Conservation (phyloP, 495 filamentous ascomycete genomes). For the Podospora fimiseda region DNA sequence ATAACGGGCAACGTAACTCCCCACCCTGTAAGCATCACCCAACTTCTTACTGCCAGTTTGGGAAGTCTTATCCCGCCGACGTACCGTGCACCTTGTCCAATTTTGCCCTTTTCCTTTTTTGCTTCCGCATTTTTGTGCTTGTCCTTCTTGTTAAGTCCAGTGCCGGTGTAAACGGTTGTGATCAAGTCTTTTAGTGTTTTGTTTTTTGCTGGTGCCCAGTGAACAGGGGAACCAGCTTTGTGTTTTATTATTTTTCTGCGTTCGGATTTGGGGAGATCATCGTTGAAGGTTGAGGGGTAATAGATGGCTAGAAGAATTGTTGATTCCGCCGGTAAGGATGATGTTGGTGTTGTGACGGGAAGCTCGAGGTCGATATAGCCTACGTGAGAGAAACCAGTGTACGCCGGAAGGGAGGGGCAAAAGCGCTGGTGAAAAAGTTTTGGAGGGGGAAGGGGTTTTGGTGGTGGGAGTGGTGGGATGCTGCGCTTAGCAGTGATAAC, state of each 20-base stretch:
- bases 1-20: slow-evolving; percentile 54
- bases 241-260: not conserved
- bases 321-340: slow-evolving; percentile 36
- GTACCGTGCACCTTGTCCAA: no score
- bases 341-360: slow-evolving; percentile 43
- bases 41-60: slow-evolving; percentile 33
- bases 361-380: slow-evolving; percentile 61
- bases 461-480: not conserved
- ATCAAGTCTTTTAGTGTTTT: no score
- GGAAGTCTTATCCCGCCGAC: no score
- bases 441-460: slow-evolving; percentile 10
- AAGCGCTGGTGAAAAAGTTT: slow-evolving; percentile 28
- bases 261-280: slow-evolving; percentile 16
- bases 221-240: slow-evolving; percentile 18
- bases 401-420: slow-evolving; percentile 52
- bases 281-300: slow-evolving; percentile 50
- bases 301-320: slow-evolving; percentile 58
- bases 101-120: no score
- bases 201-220: no score
- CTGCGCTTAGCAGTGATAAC: not conserved
- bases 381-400: slow-evolving; percentile 56
- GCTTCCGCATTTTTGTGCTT: no score
- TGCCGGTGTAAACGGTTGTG: no score
- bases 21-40: slow-evolving; percentile 45
- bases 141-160: no score